These are phyloP conservation scores for Sporisorium scitamineum DNA, from an alignment of 1,284 basidiomycete genomes.

Conservation along the genomic window DNA sequence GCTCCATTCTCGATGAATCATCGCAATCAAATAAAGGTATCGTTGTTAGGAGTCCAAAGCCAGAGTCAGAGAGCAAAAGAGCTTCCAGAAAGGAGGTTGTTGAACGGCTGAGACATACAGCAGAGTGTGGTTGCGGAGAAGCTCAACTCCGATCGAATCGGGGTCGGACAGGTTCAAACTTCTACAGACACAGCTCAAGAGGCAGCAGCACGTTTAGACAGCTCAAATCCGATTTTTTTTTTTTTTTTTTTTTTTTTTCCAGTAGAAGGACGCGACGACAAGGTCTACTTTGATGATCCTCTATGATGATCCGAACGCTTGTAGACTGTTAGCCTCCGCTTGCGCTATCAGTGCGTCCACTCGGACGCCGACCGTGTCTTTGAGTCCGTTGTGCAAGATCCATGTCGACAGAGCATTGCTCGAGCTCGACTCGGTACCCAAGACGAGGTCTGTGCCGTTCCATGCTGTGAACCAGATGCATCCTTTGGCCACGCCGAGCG, in stretches of 20 bases:
- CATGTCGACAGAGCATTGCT: neutral
- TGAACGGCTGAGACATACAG: neutral
- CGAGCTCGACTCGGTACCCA: neutral
- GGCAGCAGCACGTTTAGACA: neutral
- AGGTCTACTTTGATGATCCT: neutral
- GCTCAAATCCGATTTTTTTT: neutral
- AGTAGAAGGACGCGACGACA: neutral
- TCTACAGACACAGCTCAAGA: neutral
- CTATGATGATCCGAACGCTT: slow-evolving; percentile 5
- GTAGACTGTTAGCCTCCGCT: slow-evolving; percentile 8
- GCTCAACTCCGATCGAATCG: neutral
- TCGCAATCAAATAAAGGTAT: too few relatives aligned
- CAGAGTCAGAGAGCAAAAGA: neutral
- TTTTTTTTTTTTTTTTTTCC: neutral
- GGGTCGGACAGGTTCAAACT: neutral
- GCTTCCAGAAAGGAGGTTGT: neutral
- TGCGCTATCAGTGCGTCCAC: slow-evolving; percentile 23
- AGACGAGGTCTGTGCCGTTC: slow-evolving; percentile 32
- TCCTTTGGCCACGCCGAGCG: slow-evolving; percentile 41
- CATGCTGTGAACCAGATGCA: slow-evolving; percentile 45
- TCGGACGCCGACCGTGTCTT: slow-evolving; percentile 16
- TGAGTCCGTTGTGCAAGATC: slow-evolving; percentile 15
- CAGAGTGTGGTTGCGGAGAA: neutral
- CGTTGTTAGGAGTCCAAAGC: neutral
- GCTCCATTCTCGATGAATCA: too few relatives aligned